Conservation (phyloP, 129 eudicot species). For the Helichrysum umbraculigerum region DNA sequence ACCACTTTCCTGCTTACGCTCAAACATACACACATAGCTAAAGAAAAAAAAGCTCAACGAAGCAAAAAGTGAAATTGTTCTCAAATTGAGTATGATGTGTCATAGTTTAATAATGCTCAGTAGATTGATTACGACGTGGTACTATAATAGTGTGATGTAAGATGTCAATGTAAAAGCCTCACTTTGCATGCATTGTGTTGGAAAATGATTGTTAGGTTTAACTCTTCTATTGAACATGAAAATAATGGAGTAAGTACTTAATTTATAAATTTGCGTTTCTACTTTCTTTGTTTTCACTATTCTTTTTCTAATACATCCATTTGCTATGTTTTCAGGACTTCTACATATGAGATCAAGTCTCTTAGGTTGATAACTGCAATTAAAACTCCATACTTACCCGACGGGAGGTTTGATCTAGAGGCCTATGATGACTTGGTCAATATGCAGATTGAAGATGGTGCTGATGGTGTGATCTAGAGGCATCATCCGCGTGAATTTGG, state of each 20-base stretch:
- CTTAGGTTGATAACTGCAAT: constrained; percentile 72
- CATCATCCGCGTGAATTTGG: too few species aligned
- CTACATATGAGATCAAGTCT: constrained; percentile 67
- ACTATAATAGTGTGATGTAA: not conserved
- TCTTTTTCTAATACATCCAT: not conserved
- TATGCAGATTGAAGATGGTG: constrained; percentile 67
- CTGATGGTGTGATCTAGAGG: constrained; percentile 58
- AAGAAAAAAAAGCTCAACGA: not conserved
- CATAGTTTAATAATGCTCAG: not conserved
- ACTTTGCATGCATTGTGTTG: not conserved
- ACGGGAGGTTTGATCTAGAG: constrained; percentile 81
- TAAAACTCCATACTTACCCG: constrained; percentile 87
- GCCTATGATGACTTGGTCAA: constrained; percentile 79
- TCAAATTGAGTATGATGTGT: not conserved
- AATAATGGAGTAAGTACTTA: not conserved
- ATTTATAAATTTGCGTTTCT: not conserved
- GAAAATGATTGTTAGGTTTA: not conserved
- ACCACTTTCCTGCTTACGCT: not conserved
- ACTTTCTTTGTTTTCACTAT: not conserved
- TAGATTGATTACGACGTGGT: too few species aligned
- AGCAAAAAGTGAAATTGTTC: not conserved
- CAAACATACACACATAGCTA: not conserved
- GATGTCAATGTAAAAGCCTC: constrained; percentile 6
- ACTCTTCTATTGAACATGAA: not conserved
- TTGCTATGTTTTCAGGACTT: constrained; percentile 55